Evolutionary conservation across 371 early-diverging fungal genomes (phyloP), one percentile per base, ranked within the genome.

Genomic region (Rhizopus sp.): DNA sequence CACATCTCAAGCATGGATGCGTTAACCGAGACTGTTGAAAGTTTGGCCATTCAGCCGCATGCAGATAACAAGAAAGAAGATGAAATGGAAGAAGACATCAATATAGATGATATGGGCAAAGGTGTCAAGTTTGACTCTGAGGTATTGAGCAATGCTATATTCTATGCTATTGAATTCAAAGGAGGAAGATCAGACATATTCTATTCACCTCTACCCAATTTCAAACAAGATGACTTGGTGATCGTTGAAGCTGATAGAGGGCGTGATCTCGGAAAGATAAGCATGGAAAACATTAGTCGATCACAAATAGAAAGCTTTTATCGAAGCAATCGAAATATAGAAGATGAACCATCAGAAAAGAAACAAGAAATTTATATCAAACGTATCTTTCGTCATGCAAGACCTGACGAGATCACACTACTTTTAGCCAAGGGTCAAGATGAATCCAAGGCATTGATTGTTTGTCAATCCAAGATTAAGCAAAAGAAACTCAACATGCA

Each of bases 161-260:
- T 93, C 38, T 91, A 85, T 66, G 83, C 92, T 15, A 88, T 93
- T 3, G 93, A 93, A 69, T 95, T 95, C 67, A 95, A 95, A 71
- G 92, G 91, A 13, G 93, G 93, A 10, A 81, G 95, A 31, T 88
- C 85, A 10, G 95, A 95, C 62, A 75, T 88, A 42, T 95, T 88
- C 70, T 92, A 87, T 65, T 92, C 91, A 77, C 13, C 40, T 17
- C 34, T 50, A 35, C 3, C 44, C 0, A 16, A 38, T 12, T 50
- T 55, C 15, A 54, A 60, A 23, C 16, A 55, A 8, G 88, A 89
- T 9, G 93, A 93, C 55, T 70, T 92, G 51, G 96, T 93, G 10
- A 92, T 98, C 56, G 96, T 96, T 1, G 97, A 98, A 72, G 98
- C 95, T 2, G 98, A 98, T 69, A 88, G 98, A 35, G 98, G 97